These are phyloP conservation scores for Pyrenophora graminea DNA, from an alignment of 2,329 filamentous ascomycete genomes.

Conservation along the genomic window DNA sequence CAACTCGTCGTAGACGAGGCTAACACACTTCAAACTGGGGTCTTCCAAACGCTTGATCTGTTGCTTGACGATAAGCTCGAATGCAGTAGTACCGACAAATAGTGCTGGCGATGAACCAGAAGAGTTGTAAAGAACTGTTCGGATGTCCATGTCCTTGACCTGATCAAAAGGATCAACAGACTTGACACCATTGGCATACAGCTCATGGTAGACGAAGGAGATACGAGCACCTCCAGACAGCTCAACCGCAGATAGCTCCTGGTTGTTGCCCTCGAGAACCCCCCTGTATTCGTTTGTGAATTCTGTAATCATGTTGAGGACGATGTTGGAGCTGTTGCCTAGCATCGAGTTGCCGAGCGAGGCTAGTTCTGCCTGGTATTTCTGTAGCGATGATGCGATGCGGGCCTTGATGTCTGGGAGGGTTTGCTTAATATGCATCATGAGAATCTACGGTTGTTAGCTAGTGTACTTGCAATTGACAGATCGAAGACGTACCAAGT, in stretches of 20 bases:
- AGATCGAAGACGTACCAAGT: conserved; percentile 63
- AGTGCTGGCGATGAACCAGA: conserved; percentile 96
- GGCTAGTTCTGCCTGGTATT: conserved; percentile 81
- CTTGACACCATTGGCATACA: conserved; percentile 97
- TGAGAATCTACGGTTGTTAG: conserved; percentile 70
- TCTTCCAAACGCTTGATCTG: conserved; percentile 97
- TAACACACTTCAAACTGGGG: conserved; percentile 95
- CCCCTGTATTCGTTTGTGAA: conserved; percentile 98
- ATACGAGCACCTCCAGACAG: conserved; percentile 97
- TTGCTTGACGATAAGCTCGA: conserved; percentile 97
- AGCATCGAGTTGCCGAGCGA: conserved; percentile 91
- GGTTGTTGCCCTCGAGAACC: conserved; percentile 94
- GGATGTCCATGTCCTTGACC: conserved; percentile 96
- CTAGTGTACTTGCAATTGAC: background rate
- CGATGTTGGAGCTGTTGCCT: conserved; percentile 93
- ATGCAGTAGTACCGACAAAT: conserved; percentile 97
- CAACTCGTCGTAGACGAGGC: conserved; percentile 94
- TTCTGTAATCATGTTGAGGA: conserved; percentile 98
- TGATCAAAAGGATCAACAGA: conserved; percentile 96
- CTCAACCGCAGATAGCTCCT: conserved; percentile 90
- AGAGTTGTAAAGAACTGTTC: conserved; percentile 97
- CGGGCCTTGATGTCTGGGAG: conserved; percentile 97
- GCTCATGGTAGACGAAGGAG: conserved; percentile 98
- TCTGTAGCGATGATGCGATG: conserved; percentile 90
- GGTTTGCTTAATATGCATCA: conserved; percentile 99